Evolutionary conservation across 208 protist species (phyloP).

Genomic region (Trypanosomatidae sp.): DNA sequence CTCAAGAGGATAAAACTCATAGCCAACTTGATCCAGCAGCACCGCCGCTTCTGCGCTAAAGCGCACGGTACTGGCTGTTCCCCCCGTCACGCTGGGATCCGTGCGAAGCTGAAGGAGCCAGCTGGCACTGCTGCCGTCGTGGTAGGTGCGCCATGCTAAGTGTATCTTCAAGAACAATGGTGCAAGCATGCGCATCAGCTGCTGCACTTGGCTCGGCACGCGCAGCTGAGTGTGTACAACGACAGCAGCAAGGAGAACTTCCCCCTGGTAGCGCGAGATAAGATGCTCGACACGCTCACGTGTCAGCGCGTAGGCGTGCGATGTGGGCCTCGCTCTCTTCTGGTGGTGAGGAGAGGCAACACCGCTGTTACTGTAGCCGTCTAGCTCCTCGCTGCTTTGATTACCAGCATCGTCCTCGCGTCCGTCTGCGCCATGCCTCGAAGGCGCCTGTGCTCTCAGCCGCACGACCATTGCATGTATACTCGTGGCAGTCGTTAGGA

Average conservation of each 20-base stretch:
- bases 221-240: constrained; percentile 77
- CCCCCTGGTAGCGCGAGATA: constrained; percentile 54
- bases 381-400: constrained; percentile 4
- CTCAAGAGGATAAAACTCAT: constrained; percentile 84
- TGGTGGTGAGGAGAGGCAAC: not conserved
- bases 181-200: constrained; percentile 59
- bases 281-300: constrained; percentile 39
- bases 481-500: constrained; percentile 42
- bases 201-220: constrained; percentile 61
- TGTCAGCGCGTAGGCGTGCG: constrained; percentile 27
- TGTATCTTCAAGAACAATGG: constrained; percentile 49
- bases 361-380: not conserved
- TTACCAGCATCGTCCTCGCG: not conserved
- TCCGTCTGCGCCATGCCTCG: not conserved
- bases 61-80: constrained; percentile 4
- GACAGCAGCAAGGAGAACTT: constrained; percentile 73
- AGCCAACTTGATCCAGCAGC: constrained; percentile 69
- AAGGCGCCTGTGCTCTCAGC: constrained; percentile 53
- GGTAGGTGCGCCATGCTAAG: constrained; percentile 16
- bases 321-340: not conserved
- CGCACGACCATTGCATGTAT: constrained; percentile 68
- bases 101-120: constrained; percentile 22
- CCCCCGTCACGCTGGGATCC: not conserved
- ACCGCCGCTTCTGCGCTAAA: constrained; percentile 60
- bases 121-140: constrained; percentile 19